These are phyloP conservation scores for Lipomyces orientalis DNA, from an alignment of 805 yeast species.

Conservation along the genomic window DNA sequence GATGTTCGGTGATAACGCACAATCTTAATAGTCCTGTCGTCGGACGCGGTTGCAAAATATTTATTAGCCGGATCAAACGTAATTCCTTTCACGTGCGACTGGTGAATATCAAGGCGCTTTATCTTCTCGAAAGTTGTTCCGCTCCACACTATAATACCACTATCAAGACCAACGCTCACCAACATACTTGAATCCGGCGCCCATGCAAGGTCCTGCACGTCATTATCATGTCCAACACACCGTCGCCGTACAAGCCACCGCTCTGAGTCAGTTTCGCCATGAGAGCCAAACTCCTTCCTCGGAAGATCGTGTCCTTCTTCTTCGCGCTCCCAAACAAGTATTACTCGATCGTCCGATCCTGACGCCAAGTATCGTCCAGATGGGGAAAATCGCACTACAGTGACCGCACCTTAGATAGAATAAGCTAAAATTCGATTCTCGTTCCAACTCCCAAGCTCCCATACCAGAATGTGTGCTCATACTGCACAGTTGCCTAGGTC, in stretches of 20 bases:
- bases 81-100: conserved; percentile 93
- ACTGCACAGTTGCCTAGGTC: conserved; percentile 68
- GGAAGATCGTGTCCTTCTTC: conserved; percentile 57
- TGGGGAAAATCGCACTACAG: conserved; percentile 90
- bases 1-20: conserved; percentile 82
- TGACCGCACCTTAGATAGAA: conserved; percentile 63
- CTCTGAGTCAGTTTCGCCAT: conserved; percentile 70
- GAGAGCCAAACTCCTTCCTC: conserved; percentile 68
- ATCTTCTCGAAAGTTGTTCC: conserved; percentile 81
- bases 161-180: conserved; percentile 92
- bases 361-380: conserved; percentile 89
- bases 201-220: conserved; percentile 98
- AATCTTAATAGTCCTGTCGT: conserved; percentile 88
- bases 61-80: conserved; percentile 98
- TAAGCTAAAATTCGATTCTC: neutral
- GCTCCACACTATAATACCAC: conserved; percentile 92
- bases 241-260: conserved; percentile 95
- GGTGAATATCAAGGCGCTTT: conserved; percentile 89
- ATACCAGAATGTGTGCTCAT: conserved; percentile 94
- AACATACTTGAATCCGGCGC: conserved; percentile 90
- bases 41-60: conserved; percentile 95
- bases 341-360: conserved; percentile 93
- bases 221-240: conserved; percentile 95
- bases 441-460: neutral
- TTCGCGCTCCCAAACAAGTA: conserved; percentile 91